phyloP scores from a whole-genome alignment of 768 basidiomycete species.

The Suillus tomentosus region DNA sequence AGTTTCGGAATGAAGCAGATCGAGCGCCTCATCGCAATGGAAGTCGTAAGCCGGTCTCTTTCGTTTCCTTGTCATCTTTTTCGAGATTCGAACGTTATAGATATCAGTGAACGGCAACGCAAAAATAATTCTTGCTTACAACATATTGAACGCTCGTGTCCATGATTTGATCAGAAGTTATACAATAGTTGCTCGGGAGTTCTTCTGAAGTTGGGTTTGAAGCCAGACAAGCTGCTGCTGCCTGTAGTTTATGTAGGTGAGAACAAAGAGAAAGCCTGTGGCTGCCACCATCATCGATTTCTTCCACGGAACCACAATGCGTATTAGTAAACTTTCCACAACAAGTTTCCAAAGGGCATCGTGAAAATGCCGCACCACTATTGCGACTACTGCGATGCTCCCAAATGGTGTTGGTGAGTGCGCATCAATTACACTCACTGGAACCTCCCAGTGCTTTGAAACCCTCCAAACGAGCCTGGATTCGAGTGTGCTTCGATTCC shows the following conservation, averaged over 20 bases:
- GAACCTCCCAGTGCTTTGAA: too few species aligned
- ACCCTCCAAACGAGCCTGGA: too few species aligned
- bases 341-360: not conserved
- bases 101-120: not conserved
- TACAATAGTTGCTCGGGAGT: not conserved
- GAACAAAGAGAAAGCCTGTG: not conserved
- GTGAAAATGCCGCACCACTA: too few species aligned
- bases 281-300: not conserved
- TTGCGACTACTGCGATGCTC: too few species aligned
- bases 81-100: not conserved
- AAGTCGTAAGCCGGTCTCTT: constrained; percentile 1
- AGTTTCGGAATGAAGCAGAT: not conserved
- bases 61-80: constrained; percentile 6
- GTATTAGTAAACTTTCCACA: not conserved
- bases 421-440: too few species aligned
- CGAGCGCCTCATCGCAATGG: not conserved
- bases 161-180: not conserved
- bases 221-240: not conserved
- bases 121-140: constrained; percentile 2
- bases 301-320: not conserved
- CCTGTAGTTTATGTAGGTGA: not conserved
- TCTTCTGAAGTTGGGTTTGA: not conserved
- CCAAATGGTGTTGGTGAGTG: too few species aligned
- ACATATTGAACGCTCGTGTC: not conserved
- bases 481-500: too few species aligned